Conservation (phyloP, 1,284 basidiomycete species). For the Trichosporon sp. region DNA sequence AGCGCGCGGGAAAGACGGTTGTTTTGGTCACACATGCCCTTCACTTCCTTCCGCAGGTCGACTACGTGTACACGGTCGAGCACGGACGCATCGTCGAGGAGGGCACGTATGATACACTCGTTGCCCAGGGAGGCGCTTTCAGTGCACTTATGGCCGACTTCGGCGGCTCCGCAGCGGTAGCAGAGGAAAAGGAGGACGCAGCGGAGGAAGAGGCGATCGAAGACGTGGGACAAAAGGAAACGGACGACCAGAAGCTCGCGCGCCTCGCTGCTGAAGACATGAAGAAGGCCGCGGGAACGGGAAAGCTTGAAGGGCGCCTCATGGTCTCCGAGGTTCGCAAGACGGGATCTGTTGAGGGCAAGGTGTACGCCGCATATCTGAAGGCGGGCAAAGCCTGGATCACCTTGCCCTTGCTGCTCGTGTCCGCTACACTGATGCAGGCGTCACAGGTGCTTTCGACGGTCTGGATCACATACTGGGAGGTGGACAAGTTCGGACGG, state of each 20-base stretch:
- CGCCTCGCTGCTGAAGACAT: constrained; percentile 33
- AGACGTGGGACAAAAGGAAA: constrained; percentile 16
- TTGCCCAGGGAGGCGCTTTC: constrained; percentile 56
- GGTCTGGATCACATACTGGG: constrained; percentile 65
- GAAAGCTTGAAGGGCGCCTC: constrained; percentile 54
- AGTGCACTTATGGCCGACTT: constrained; percentile 61
- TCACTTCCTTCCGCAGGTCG: constrained; percentile 41
- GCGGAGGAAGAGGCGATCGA: constrained; percentile 43
- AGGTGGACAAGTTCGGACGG: constrained; percentile 50
- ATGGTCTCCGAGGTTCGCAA: constrained; percentile 51
- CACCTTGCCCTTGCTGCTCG: constrained; percentile 57
- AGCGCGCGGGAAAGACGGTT: constrained; percentile 61
- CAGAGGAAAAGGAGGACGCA: constrained; percentile 50
- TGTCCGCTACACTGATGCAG: constrained; percentile 56
- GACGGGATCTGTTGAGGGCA: constrained; percentile 60
- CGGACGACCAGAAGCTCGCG: constrained; percentile 6
- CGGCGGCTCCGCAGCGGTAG: constrained; percentile 52
- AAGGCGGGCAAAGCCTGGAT: constrained; percentile 58
- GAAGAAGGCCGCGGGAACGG: constrained; percentile 55
- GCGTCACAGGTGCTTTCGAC: constrained; percentile 5
- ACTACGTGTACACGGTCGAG: constrained; percentile 42
- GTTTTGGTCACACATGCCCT: constrained; percentile 57
- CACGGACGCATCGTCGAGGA: constrained; percentile 60
- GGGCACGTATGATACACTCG: constrained; percentile 59
- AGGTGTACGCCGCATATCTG: constrained; percentile 65